phyloP scores from a whole-genome alignment of 2,329 filamentous ascomycete genomes.

The Colletotrichum higginsianum region DNA sequence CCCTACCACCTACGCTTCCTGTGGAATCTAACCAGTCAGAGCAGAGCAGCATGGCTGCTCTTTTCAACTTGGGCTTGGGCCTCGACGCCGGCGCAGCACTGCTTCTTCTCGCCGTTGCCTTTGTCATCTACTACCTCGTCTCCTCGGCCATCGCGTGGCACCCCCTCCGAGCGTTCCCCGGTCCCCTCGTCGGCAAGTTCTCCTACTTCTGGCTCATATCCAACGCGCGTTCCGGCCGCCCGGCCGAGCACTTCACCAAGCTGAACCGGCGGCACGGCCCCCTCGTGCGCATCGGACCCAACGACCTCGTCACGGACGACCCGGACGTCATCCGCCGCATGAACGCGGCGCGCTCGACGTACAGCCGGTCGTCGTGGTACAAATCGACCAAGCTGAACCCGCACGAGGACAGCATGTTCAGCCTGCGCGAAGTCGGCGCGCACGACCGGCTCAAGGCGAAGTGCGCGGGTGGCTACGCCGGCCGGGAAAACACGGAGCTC shows the following conservation, averaged over 20 bases:
- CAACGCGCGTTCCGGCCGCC: conserved; percentile 31
- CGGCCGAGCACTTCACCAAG: conserved; percentile 27
- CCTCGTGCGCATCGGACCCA: conserved; percentile 44
- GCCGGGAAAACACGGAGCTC: conserved; percentile 65
- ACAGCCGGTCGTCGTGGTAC: conserved; percentile 43
- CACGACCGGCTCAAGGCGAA: conserved; percentile 52
- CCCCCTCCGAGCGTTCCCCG: conserved; percentile 30
- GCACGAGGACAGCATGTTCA: conserved; percentile 41
- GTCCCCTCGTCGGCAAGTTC: conserved; percentile 32
- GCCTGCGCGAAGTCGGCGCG: conserved; percentile 51
- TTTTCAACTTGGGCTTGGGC: not conserved
- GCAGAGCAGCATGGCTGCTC: conserved; percentile 17
- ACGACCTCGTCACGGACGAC: conserved; percentile 43
- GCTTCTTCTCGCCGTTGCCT: conserved; percentile 7
- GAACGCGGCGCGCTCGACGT: conserved; percentile 35
- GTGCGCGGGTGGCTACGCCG: conserved; percentile 57
- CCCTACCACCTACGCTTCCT: not conserved
- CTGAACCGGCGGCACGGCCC: conserved; percentile 39
- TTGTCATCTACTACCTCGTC: conserved; percentile 40
- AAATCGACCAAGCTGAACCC: conserved; percentile 36
- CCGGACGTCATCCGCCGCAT: conserved; percentile 40
- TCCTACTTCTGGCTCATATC: conserved; percentile 40
- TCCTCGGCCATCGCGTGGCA: conserved; percentile 50
- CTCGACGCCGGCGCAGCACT: not conserved
- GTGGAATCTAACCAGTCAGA: not conserved